A percentile compares a stretch with the other conserved stretches of the same genome.
Evolutionary conservation across 805 yeast species (phyloP).

Genomic region (Metschnikowia drakensbergensis): DNA sequence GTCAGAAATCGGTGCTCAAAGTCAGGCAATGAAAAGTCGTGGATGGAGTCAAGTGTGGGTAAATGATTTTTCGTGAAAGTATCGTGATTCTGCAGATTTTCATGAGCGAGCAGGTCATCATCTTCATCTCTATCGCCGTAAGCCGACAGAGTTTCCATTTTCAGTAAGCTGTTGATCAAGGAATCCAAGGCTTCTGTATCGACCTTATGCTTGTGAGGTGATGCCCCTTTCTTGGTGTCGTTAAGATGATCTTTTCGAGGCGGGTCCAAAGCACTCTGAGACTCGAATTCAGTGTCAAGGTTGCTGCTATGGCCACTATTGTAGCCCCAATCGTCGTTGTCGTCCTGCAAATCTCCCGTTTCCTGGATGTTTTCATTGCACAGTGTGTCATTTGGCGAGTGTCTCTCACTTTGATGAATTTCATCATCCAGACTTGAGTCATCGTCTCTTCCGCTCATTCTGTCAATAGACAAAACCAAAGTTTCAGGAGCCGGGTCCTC

Average conservation of each 20-base stretch:
- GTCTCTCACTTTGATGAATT: not conserved
- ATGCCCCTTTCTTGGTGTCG: not conserved
- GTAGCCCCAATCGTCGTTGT: conserved; percentile 28
- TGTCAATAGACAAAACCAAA: conserved; percentile 16
- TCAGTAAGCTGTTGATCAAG: conserved; percentile 33
- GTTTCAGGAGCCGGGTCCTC: conserved; percentile 8
- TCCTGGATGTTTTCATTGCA: conserved; percentile 10
- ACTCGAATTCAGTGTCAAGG: conserved; percentile 5
- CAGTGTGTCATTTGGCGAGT: not conserved
- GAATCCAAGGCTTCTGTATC: conserved; percentile 34
- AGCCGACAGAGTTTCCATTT: conserved; percentile 17
- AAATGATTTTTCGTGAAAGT: conserved; percentile 9
- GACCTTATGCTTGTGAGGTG: conserved; percentile 9
- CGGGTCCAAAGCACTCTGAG: not conserved
- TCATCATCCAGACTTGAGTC: conserved; percentile 12
- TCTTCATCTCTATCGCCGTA: conserved; percentile 1
- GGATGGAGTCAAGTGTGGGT: conserved; percentile 23
- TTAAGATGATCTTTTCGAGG: not conserved
- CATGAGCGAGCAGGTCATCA: not conserved
- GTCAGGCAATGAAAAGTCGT: conserved; percentile 28
- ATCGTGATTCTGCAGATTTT: not conserved
- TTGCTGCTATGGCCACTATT: conserved; percentile 22
- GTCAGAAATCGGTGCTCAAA: conserved; percentile 21
- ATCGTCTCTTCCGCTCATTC: conserved; percentile 9
- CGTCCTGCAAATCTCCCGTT: conserved; percentile 5